phyloP scores from a whole-genome alignment of 805 yeast species.

The Middelhovenomyces tepae region DNA sequence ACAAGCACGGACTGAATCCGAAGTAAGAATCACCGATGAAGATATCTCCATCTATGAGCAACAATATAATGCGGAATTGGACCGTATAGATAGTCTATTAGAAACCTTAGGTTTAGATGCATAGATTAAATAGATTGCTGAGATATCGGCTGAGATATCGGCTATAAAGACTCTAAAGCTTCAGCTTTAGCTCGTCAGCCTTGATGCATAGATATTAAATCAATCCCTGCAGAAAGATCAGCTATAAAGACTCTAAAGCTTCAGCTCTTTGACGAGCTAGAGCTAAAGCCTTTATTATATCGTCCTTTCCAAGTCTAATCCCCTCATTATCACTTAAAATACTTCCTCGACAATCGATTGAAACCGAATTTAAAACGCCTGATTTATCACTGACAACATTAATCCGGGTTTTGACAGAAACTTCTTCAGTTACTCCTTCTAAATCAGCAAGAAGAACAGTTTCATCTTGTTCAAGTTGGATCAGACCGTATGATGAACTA shows the following conservation, averaged over 20 bases:
- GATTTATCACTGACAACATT: slow-evolving; percentile 34
- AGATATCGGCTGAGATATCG: no score
- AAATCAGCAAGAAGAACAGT: slow-evolving; percentile 57
- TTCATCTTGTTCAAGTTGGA: slow-evolving; percentile 29
- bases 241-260: slow-evolving; percentile 10
- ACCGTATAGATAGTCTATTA: slow-evolving; percentile 34
- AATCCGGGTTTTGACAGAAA: slow-evolving; percentile 45
- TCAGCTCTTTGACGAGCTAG: slow-evolving; percentile 16
- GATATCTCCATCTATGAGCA: slow-evolving; percentile 23
- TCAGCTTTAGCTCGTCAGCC: slow-evolving; percentile 12
- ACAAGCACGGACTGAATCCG: slow-evolving; percentile 13
- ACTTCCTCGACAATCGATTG: no score
- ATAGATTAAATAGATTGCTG: no score
- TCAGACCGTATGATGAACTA: slow-evolving; percentile 20
- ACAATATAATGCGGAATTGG: slow-evolving; percentile 32
- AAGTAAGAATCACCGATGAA: slow-evolving; percentile 7
- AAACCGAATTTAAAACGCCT: no score
- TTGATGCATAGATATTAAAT: no score
- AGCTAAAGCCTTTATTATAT: no score
- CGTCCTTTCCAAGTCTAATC: no score
- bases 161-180: slow-evolving; percentile 3
- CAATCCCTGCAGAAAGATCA: no score
- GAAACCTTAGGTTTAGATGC: slow-evolving; percentile 36
- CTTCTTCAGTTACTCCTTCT: slow-evolving; percentile 81
- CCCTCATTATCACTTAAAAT: no score